A percentile compares a stretch with the other conserved stretches of the same genome.
Conservation (phyloP, 345 rosid species). For the Ailanthus altissimus region DNA sequence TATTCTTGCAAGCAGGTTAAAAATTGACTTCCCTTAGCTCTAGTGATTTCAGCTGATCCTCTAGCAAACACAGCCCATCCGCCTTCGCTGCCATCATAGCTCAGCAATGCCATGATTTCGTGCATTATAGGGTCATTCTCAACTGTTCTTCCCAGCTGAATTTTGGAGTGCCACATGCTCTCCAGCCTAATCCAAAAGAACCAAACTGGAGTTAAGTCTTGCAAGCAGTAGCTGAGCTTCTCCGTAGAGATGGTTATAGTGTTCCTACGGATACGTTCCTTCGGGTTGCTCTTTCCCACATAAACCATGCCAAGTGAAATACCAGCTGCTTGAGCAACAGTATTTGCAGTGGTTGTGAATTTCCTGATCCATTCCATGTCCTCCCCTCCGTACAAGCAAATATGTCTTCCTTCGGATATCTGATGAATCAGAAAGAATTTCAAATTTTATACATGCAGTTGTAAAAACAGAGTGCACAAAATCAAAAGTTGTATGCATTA, state of each 20-base stretch:
- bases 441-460: background rate
- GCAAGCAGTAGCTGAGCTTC: constrained; percentile 43
- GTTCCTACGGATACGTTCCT: constrained; percentile 45
- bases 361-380: constrained; percentile 68
- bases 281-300: constrained; percentile 69
- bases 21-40: constrained; percentile 47
- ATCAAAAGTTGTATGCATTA: background rate
- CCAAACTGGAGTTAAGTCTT: constrained; percentile 47
- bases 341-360: constrained; percentile 37
- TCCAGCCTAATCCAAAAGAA: constrained; percentile 51
- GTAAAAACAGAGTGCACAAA: no score
- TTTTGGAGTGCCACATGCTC: constrained; percentile 55
- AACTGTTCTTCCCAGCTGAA: constrained; percentile 28
- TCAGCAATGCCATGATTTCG: constrained; percentile 55
- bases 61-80: constrained; percentile 64
- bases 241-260: constrained; percentile 34
- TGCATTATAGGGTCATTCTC: constrained; percentile 55
- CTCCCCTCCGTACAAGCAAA: constrained; percentile 81
- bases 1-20: constrained; percentile 35
- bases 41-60: constrained; percentile 48
- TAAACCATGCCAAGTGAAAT: constrained; percentile 60
- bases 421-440: constrained; percentile 25
- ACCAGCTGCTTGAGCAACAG: constrained; percentile 39
- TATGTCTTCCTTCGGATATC: constrained; percentile 48
- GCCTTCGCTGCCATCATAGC: constrained; percentile 55